Base-by-base conservation (phyloP, 306 rosid genomes). In the Quercus robur region DNA sequence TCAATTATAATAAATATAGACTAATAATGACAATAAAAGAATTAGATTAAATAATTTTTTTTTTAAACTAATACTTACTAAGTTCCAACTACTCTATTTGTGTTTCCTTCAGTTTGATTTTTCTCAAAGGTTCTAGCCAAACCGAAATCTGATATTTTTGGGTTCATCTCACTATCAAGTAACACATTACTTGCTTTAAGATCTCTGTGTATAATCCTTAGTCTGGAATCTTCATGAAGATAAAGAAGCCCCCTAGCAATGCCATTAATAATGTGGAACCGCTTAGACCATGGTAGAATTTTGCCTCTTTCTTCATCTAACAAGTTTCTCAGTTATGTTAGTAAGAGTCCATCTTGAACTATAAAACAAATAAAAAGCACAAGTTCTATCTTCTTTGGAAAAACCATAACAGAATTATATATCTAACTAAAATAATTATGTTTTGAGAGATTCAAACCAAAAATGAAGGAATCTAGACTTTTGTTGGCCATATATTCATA, bases 181-280 rank as follows among this genome's bases (percentile, higher is more conserved):
- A 87, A 58, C 15, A 87, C 63, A 17, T 87, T 87, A 68, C 88
- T 87, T 72, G 84, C 87, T 75, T 84, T 84, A 23, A 86, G 80
- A 78, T 84, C 87, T 67, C 87, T 75, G 49, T 86, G 87, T 14
- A 86, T 84, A 58, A 86, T 86, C 70, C 82, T 84, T 19, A 84
- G 5, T 63, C 88, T 81, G 8, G 88, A 87, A 81, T 87, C 90
- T 46, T 87, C 84, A 74, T 91, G 93, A 59, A 91, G 95, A 81
- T 91, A 91, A 4, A 91, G 46, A 41, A 89, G 89, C 31, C 95
- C 91, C 17, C 89, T 82, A 0, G 88, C 89, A 55, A 91, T 63
- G 63, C 93, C 95, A 21, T 58, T 55, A 25, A 83, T 56, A 30
- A 88, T 85, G 74, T 79, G 70, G 77, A 83, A 81, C 68, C 87